phyloP scores from a whole-genome alignment of 1,284 basidiomycete genomes.

The Cryptococcus hybrid region DNA sequence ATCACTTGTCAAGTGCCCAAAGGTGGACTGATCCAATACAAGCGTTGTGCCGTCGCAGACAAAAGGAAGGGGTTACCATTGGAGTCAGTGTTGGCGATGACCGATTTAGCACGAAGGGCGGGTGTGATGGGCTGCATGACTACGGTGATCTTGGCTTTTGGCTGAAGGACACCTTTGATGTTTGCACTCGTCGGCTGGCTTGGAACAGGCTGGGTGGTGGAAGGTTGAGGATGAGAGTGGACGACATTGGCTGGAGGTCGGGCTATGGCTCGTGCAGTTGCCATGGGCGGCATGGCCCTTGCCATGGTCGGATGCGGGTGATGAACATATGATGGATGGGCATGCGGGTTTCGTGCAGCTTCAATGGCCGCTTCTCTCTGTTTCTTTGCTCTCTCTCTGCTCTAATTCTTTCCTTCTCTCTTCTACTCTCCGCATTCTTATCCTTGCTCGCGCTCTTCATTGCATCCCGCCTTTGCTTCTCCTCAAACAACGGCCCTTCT shows the following conservation, averaged over 20 bases:
- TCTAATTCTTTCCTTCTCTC: slow-evolving; percentile 39
- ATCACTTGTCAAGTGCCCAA: slow-evolving; percentile 42
- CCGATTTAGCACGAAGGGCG: slow-evolving; percentile 34
- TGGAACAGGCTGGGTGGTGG: slow-evolving; percentile 14
- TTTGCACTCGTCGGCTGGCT: slow-evolving; percentile 16
- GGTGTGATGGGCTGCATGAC: slow-evolving; percentile 41
- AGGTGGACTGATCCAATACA: slow-evolving; percentile 39
- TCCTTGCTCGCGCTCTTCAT: slow-evolving; percentile 45
- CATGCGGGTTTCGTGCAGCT: slow-evolving; percentile 18
- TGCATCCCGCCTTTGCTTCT: slow-evolving; percentile 44
- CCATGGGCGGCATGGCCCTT: slow-evolving; percentile 1
- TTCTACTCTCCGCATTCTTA: slow-evolving; percentile 43
- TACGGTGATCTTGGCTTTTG: slow-evolving; percentile 42
- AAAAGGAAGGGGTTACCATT: slow-evolving; percentile 39
- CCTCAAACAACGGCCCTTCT: slow-evolving; percentile 49
- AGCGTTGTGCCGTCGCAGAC: slow-evolving; percentile 44
- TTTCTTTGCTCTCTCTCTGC: slow-evolving; percentile 35
- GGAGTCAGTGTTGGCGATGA: slow-evolving; percentile 38
- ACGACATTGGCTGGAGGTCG: not conserved
- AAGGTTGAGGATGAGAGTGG: not conserved
- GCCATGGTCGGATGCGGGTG: not conserved
- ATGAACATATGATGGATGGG: slow-evolving; percentile 2
- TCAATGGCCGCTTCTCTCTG: slow-evolving; percentile 26
- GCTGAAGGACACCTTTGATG: slow-evolving; percentile 32
- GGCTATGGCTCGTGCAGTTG: not conserved